Evolutionary conservation across 768 basidiomycete species (phyloP).

Genomic region (Ramaria rubella): DNA sequence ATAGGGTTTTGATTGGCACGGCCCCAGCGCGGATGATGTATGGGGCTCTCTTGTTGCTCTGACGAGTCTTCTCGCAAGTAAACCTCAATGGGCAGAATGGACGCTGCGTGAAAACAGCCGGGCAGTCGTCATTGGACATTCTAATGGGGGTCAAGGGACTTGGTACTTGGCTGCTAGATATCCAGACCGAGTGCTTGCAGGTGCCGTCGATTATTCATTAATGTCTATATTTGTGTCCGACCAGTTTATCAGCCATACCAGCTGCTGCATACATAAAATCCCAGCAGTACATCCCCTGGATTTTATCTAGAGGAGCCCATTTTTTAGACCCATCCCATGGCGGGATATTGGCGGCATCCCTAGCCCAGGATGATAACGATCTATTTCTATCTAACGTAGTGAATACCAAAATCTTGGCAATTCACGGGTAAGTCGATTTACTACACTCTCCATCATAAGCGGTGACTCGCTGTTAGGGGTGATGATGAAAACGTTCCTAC

Average conservation of each 20-base stretch:
- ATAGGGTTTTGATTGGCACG: constrained; percentile 91
- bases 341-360: constrained; percentile 63
- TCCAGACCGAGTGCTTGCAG: constrained; percentile 67
- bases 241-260: constrained; percentile 55
- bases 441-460: not conserved
- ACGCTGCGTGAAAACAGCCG: constrained; percentile 32
- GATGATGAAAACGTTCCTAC: constrained; percentile 82
- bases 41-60: constrained; percentile 60
- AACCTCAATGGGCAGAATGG: constrained; percentile 36
- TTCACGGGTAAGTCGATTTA: constrained; percentile 60
- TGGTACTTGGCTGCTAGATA: constrained; percentile 75
- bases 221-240: constrained; percentile 2
- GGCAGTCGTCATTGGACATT: constrained; percentile 79
- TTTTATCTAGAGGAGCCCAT: constrained; percentile 65
- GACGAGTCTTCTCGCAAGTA: constrained; percentile 34
- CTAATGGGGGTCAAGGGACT: constrained; percentile 87
- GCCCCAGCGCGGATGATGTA: constrained; percentile 66
- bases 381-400: constrained; percentile 74
- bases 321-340: constrained; percentile 71
- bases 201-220: too few relatives aligned
- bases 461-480: constrained; percentile 38
- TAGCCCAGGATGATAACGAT: constrained; percentile 85
- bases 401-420: constrained; percentile 59
- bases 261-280: constrained; percentile 85
- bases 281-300: constrained; percentile 74